Evolutionary conservation across 148 eudicot species (phyloP).

Genomic region (Arctostaphylos glauca): DNA sequence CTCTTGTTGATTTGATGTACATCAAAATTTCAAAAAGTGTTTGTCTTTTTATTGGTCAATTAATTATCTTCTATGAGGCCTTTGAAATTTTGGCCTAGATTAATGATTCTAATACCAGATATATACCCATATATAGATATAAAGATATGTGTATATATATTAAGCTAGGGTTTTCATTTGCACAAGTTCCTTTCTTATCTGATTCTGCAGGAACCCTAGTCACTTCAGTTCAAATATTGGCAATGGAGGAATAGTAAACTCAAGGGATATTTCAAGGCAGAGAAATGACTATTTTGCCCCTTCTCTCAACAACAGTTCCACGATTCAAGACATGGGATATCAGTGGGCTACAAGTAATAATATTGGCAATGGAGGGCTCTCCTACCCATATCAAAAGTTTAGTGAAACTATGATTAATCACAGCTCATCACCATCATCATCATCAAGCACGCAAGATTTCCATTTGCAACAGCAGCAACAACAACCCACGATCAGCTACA

Average conservation of each 20-base stretch:
- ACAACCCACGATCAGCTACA: constrained; percentile 6
- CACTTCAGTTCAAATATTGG: constrained; percentile 28
- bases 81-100: constrained; percentile 5
- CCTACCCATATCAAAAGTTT: constrained; percentile 27
- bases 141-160: background rate
- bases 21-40: background rate
- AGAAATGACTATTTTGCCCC: constrained; percentile 25
- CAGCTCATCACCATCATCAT: constrained; percentile 25
- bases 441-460: constrained; percentile 29
- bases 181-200: background rate
- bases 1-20: constrained; percentile 24
- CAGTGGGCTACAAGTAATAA: constrained; percentile 26
- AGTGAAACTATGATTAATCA: constrained; percentile 35
- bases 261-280: constrained; percentile 18
- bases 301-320: constrained; percentile 24
- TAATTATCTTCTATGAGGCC: background rate
- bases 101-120: background rate
- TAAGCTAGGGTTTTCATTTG: constrained; percentile 5
- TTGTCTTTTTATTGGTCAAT: background rate
- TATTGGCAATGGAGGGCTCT: constrained; percentile 29
- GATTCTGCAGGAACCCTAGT: constrained; percentile 37
- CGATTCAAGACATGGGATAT: constrained; percentile 52
- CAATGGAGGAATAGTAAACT: constrained; percentile 23
- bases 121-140: background rate
- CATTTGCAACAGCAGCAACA: constrained; percentile 2